Evolutionary conservation across 2,329 filamentous ascomycete species (phyloP).

Genomic region (Paecilomyces sp.): DNA sequence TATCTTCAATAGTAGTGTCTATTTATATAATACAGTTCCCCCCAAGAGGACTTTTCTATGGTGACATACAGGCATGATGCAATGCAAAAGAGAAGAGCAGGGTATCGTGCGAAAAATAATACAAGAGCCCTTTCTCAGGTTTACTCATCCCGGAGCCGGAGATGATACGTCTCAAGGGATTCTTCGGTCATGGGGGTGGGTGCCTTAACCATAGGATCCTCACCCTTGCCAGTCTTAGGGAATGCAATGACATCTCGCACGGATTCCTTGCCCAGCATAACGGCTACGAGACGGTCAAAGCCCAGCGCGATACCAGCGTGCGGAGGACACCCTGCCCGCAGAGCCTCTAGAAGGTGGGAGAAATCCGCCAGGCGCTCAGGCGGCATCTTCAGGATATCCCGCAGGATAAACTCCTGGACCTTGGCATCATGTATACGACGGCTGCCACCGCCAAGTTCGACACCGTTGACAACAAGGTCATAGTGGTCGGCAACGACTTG

Average conservation of each 20-base stretch:
- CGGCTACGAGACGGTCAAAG: slow-evolving; percentile 76
- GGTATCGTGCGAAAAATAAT: not conserved
- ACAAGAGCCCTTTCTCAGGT: not conserved
- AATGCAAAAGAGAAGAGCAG: not conserved
- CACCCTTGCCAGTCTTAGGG: slow-evolving; percentile 84
- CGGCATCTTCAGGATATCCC: slow-evolving; percentile 73
- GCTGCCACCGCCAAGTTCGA: slow-evolving; percentile 89
- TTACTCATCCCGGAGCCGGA: slow-evolving; percentile 30
- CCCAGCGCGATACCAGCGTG: slow-evolving; percentile 91
- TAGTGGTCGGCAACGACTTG: slow-evolving; percentile 79
- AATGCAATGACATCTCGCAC: slow-evolving; percentile 95
- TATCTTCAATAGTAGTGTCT: not conserved
- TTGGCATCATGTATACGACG: slow-evolving; percentile 80
- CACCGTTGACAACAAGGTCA: slow-evolving; percentile 90
- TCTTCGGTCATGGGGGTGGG: slow-evolving; percentile 62
- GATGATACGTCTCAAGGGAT: slow-evolving; percentile 53
- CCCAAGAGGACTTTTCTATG: not conserved
- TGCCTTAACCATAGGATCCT: slow-evolving; percentile 75
- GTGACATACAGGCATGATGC: not conserved
- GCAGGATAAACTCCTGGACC: slow-evolving; percentile 79
- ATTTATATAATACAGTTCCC: not conserved
- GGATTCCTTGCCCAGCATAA: slow-evolving; percentile 68
- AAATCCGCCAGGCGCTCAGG: slow-evolving; percentile 70
- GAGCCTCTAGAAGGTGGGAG: slow-evolving; percentile 71
- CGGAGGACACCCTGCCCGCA: slow-evolving; percentile 81